Base-by-base conservation (phyloP, 345 rosid species). In the Citrus hindsii region DNA sequence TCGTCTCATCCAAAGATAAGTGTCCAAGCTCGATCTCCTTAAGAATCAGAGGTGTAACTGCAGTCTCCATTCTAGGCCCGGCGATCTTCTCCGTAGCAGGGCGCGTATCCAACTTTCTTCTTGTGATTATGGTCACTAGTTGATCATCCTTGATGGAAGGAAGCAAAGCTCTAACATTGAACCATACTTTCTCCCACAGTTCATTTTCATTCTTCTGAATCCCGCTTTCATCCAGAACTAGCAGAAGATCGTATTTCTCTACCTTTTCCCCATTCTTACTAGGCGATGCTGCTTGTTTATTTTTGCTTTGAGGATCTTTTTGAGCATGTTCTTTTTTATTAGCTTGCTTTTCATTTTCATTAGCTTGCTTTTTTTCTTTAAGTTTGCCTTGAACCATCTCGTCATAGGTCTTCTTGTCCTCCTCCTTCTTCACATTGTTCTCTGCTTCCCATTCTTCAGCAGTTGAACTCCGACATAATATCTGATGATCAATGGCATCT, bases 171-270 rank as follows among this genome's bases (percentile, higher is more conserved):
- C n/a, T 2, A 35, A 59, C 2, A 22, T 25, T 1, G 7, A 38
- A 1, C 35, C 6, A 4, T 25, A 9, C 83, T 77, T 63, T 28
- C 1, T 35, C 9, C 70, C 5, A 9, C 48, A 82, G 38, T 61
- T 12, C 6, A 2, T 71, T 18, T 46, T 77, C 82, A 3, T 33
- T 76, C 51, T 64, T 30, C 28, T 63, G 37, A 8, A n/a, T 76
- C 32, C 78, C 80, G 69, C 83, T 85, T 67, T 81, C 90, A 51
- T 88, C 90, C 77, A 89, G 76, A 76, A 89, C 83, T 37, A 89
- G 71, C 12, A 90, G 53, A 82, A 90, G 76, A 71, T 56, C 80
- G 5, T 68, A 10, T 19, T 32, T 16, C 1, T 12, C 5, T 12
- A 3, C 3, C 51, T 13, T 46, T 46, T 13, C 0, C 18, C 18